Evolutionary conservation across 1,284 basidiomycete genomes (phyloP).

Genomic region (Sanguinoderma infundibulare): DNA sequence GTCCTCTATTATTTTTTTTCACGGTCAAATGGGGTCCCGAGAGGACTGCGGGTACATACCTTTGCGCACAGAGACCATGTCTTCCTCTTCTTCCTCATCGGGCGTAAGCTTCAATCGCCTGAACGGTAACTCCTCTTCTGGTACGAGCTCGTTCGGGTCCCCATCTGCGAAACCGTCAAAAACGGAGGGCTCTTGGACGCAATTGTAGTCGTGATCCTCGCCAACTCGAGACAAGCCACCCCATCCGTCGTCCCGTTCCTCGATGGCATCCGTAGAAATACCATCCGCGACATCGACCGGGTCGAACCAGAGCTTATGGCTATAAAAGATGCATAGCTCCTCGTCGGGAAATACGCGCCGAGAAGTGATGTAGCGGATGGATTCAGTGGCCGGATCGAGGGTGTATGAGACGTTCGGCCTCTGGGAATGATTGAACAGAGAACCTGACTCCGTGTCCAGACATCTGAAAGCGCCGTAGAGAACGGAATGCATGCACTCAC

Average conservation of each 20-base stretch:
- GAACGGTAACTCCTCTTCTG: constrained; percentile 67
- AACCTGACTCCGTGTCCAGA: constrained; percentile 49
- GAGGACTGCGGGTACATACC: too few relatives aligned
- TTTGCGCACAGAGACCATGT: constrained; percentile 57
- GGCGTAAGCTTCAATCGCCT: constrained; percentile 57
- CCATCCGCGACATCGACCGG: constrained; percentile 37
- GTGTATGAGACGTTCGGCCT: constrained; percentile 75
- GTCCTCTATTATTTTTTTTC: constrained; percentile 41
- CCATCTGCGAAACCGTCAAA: constrained; percentile 30
- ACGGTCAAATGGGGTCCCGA: too few relatives aligned
- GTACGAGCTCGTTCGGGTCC: constrained; percentile 49
- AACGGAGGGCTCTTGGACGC: too few relatives aligned
- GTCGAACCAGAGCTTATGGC: constrained; percentile 68
- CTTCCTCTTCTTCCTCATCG: constrained; percentile 60
- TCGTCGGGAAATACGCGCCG: constrained; percentile 61
- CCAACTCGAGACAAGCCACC: constrained; percentile 45
- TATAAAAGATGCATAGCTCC: constrained; percentile 84
- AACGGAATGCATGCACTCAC: constrained; percentile 45
- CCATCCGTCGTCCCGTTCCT: constrained; percentile 47
- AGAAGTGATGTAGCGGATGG: constrained; percentile 70
- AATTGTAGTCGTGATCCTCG: too few relatives aligned
- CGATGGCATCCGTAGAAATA: background rate
- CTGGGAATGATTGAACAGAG: constrained; percentile 80
- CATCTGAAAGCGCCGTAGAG: background rate
- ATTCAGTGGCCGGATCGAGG: constrained; percentile 55